Conservation (phyloP, 140 eudicot species). For the Erigeron philadelphicus region DNA sequence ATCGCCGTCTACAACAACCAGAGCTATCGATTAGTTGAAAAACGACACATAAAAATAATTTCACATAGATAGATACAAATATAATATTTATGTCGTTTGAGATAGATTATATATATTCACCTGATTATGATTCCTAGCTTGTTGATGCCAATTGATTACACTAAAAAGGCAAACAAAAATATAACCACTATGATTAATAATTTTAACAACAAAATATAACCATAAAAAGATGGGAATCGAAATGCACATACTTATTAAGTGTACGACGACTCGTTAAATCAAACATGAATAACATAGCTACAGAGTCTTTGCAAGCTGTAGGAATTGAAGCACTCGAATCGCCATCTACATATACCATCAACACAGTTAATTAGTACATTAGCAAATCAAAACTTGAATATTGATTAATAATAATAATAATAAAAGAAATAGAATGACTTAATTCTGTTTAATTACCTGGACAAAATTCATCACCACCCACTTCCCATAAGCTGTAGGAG, state of each 20-base stretch:
- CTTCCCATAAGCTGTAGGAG: constrained; percentile 67
- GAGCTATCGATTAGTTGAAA: not conserved
- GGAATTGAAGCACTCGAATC: constrained; percentile 48
- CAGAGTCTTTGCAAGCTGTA: constrained; percentile 70
- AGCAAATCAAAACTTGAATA: not conserved
- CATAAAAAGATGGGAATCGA: not conserved
- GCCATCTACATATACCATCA: constrained; percentile 40
- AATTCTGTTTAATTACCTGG: constrained; percentile 17
- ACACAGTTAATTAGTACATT: not conserved
- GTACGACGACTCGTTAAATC: constrained; percentile 93
- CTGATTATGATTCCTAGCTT: constrained; percentile 72
- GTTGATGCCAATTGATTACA: constrained; percentile 64
- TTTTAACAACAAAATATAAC: not conserved
- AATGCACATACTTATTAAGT: constrained; percentile 46
- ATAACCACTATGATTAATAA: not conserved
- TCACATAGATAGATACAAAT: too few species aligned
- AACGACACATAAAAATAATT: too few species aligned
- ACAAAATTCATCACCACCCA: constrained; percentile 44
- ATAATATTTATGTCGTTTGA: not conserved
- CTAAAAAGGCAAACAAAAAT: constrained; percentile 26
- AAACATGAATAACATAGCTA: constrained; percentile 76
- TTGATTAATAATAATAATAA: not conserved
- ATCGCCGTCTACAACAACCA: constrained; percentile 53
- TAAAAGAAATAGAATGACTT: too few species aligned
- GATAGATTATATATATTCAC: constrained; percentile 28